Evolutionary conservation across 2,329 filamentous ascomycete species (phyloP).

Genomic region (Didymella keratinophila): DNA sequence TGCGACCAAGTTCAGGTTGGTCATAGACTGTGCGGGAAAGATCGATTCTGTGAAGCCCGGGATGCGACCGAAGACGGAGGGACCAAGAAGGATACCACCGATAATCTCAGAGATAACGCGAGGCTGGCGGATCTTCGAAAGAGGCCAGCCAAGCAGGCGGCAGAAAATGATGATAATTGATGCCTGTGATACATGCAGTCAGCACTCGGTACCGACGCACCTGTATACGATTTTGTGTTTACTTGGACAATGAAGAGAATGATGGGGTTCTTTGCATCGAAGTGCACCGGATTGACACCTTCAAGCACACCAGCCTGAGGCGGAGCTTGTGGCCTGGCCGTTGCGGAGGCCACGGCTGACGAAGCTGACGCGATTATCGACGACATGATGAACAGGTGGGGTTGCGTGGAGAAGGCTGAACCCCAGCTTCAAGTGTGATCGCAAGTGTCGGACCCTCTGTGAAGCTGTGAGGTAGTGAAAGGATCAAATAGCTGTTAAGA

Average conservation of each 20-base stretch:
- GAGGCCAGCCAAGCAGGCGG: constrained; percentile 76
- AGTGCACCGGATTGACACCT: constrained; percentile 71
- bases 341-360: constrained; percentile 31
- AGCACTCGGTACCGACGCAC: constrained; percentile 2
- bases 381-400: constrained; percentile 33
- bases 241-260: constrained; percentile 79
- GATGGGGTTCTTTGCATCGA: constrained; percentile 75
- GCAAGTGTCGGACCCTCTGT: background rate
- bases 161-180: constrained; percentile 78
- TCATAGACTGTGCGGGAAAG: constrained; percentile 78
- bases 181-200: constrained; percentile 57
- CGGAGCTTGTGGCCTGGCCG: constrained; percentile 40
- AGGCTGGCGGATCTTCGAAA: constrained; percentile 79
- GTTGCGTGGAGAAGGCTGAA: constrained; percentile 9
- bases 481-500: constrained; percentile 19
- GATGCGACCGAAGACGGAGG: constrained; percentile 86
- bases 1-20: constrained; percentile 77
- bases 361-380: constrained; percentile 26
- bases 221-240: constrained; percentile 21
- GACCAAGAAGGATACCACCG: constrained; percentile 83
- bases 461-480: constrained; percentile 6
- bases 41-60: constrained; percentile 79
- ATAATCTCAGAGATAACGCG: constrained; percentile 86
- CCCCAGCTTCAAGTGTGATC: constrained; percentile 7
- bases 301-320: constrained; percentile 76